Percentiles rank a stretch among this genome's conserved stretches.
Conservation (phyloP, 2,329 filamentous ascomycete genomes). For the Penicillium sp. region DNA sequence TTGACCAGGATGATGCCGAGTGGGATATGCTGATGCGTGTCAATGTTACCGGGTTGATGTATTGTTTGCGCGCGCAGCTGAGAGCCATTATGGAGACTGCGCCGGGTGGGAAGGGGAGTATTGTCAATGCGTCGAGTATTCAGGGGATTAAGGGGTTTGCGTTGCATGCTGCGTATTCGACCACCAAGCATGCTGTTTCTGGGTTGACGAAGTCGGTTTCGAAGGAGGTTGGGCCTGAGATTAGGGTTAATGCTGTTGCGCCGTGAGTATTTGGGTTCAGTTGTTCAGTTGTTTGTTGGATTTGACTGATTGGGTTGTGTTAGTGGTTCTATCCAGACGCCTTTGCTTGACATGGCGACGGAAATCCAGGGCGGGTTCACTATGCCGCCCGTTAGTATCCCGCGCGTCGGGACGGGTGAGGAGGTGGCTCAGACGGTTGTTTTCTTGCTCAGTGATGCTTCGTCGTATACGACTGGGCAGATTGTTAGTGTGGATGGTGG, state of each 20-base stretch:
- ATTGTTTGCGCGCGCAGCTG: constrained; percentile 51
- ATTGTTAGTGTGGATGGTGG: constrained; percentile 49
- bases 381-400: constrained; percentile 20
- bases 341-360: constrained; percentile 26
- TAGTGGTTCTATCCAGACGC: constrained; percentile 35
- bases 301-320: constrained; percentile 1
- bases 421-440: constrained; percentile 46
- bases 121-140: constrained; percentile 53
- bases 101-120: constrained; percentile 43
- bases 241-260: constrained; percentile 43
- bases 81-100: constrained; percentile 33
- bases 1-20: constrained; percentile 38
- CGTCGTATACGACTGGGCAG: constrained; percentile 47
- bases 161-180: constrained; percentile 30
- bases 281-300: background rate
- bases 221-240: constrained; percentile 34
- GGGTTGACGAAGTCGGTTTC: constrained; percentile 38
- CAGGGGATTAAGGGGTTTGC: constrained; percentile 39
- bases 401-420: constrained; percentile 29
- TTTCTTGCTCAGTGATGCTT: constrained; percentile 47
- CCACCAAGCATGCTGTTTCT: constrained; percentile 34
- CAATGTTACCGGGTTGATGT: constrained; percentile 50
- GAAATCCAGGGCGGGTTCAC: constrained; percentile 21
- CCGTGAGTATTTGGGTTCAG: constrained; percentile 32
- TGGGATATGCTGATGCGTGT: constrained; percentile 45